Base-by-base conservation (phyloP, 1,284 basidiomycete genomes). In the Neolentinus lepideus region DNA sequence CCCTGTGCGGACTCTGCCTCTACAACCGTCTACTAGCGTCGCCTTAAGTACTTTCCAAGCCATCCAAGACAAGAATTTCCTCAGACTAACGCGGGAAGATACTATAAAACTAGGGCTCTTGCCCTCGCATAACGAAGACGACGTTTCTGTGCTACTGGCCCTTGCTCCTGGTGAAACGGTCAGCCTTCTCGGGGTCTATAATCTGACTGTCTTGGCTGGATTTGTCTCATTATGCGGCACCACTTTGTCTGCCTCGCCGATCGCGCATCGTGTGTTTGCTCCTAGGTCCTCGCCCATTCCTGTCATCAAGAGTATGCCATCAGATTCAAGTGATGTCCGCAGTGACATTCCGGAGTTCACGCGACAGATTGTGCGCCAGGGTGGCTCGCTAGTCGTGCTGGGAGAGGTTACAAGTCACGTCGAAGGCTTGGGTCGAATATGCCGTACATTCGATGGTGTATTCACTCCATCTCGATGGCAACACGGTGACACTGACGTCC, bases 221-320 rank as follows among this genome's bases (percentile, higher is more conserved):
- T 69, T 73, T 11, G 60, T 90, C 45, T 69, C 72, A 2, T 45
- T 90, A 0, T 69, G 72, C 12, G 87, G 85, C 1, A 69, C 75
- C 8, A 69, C 66, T 0, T 64, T 90, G 8, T 48, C 57, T 1
- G 64, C 80, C 1, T 80, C 81, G 0, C 50, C 61, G 2, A 63
- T 56, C 1, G 57, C 62, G 3, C 73, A 88, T 57, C 66, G 66
- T 22, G 71, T 90, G 22, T 90, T 81, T 62, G 84, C 87, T 1
- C 85, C 87, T 0, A 75, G 78, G 11, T 88, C 81, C 0, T 79
- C 85, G 6, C 85, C 88, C 0, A 66, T 91, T 6, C 86, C 88
- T 2, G 62, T 78, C 19, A 66, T 88, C 21, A 66, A 72, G 47
- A 72, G 71, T 56, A 57, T 66, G 48, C n/a, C 59, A 1, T 33